Conservation (phyloP, 768 basidiomycete genomes). For the Tricholoma furcatifolium region DNA sequence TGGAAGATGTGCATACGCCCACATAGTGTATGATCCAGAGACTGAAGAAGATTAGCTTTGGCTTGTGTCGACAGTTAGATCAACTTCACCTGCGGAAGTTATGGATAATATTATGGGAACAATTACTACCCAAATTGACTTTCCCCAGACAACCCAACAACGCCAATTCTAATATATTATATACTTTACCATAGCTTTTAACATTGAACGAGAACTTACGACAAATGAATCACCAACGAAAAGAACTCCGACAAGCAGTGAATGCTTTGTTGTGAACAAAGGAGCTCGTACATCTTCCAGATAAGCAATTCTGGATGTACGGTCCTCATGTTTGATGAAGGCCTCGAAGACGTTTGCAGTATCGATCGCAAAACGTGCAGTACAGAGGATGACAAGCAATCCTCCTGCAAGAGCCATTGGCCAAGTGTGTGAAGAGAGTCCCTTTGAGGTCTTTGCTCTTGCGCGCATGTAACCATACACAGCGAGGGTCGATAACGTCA, state of each 20-base stretch:
- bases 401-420: background rate
- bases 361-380: slow-evolving; percentile 1
- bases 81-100: background rate
- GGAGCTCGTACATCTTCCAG: background rate
- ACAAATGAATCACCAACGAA: slow-evolving; percentile 8
- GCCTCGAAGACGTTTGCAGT: slow-evolving; percentile 7
- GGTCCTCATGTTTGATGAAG: background rate
- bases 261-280: slow-evolving; percentile 6
- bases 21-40: slow-evolving; percentile 7
- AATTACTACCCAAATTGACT: background rate
- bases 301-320: background rate
- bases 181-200: no score
- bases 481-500: background rate
- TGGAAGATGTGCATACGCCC: slow-evolving; percentile 8
- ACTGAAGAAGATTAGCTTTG: background rate
- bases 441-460: background rate
- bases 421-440: background rate
- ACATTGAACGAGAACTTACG: background rate
- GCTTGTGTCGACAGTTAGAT: background rate
- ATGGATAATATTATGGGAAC: background rate
- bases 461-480: slow-evolving; percentile 4
- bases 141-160: slow-evolving; percentile 8
- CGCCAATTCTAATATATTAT: slow-evolving; percentile 12
- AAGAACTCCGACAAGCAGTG: slow-evolving; percentile 3
- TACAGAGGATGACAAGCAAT: background rate